Percentiles rank a stretch among this genome's conserved stretches.
Evolutionary conservation across 805 yeast genomes (phyloP).

Genomic region (Teunomyces kruisii): DNA sequence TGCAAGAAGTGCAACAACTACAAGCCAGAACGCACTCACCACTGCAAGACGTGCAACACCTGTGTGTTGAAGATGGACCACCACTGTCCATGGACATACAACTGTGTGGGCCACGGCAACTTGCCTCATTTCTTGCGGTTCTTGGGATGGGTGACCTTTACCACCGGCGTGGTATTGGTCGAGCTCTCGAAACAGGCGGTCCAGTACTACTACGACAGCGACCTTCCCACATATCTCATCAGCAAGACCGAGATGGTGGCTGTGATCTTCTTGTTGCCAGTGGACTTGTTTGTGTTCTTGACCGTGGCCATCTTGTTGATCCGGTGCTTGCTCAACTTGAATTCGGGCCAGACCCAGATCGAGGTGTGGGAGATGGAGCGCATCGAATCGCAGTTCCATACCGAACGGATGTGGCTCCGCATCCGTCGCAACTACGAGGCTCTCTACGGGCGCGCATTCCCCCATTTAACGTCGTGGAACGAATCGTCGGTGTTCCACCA

Average conservation of each 20-base stretch:
- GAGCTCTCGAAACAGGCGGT: constrained; percentile 42
- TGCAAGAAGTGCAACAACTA: constrained; percentile 69
- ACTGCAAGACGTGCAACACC: constrained; percentile 71
- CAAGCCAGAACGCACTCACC: constrained; percentile 86
- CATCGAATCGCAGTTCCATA: constrained; percentile 61
- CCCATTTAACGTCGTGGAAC: constrained; percentile 50
- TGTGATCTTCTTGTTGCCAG: constrained; percentile 53
- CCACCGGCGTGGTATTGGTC: constrained; percentile 47
- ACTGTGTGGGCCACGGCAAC: constrained; percentile 81
- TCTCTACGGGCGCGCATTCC: constrained; percentile 43
- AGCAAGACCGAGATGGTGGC: constrained; percentile 52
- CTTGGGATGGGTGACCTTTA: constrained; percentile 59
- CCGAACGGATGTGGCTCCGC: constrained; percentile 53
- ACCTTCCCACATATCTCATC: constrained; percentile 57
- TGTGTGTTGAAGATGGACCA: constrained; percentile 93
- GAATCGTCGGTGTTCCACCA: constrained; percentile 14
- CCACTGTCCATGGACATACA: constrained; percentile 90
- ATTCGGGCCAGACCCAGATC: constrained; percentile 80
- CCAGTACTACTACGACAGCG: constrained; percentile 46
- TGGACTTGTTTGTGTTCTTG: constrained; percentile 58
- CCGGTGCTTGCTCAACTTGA: constrained; percentile 56
- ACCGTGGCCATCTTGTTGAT: constrained; percentile 59
- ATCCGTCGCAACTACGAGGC: constrained; percentile 44
- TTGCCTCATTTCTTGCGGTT: constrained; percentile 81
- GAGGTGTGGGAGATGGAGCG: constrained; percentile 93